Percentiles rank a stretch among this genome's conserved stretches.
phyloP scores from a whole-genome alignment of 2,329 filamentous ascomycete genomes.

The Xylaria sp. region DNA sequence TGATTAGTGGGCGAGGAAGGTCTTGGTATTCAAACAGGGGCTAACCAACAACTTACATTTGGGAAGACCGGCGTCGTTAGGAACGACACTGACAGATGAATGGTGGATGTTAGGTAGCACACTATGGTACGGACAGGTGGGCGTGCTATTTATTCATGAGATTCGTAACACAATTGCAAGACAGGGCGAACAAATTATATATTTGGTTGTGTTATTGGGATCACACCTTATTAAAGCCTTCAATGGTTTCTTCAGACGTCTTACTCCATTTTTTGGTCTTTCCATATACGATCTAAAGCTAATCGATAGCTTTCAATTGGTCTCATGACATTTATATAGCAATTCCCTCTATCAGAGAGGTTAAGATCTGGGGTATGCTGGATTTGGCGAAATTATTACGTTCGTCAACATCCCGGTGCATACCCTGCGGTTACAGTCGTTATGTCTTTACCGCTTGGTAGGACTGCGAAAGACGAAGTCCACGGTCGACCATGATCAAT shows the following conservation, averaged over 20 bases:
- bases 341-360: conserved; percentile 2
- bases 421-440: conserved; percentile 7
- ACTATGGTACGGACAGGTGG: too few species aligned
- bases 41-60: not conserved
- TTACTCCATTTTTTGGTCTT: not conserved
- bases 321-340: conserved; percentile 11
- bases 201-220: conserved; percentile 4
- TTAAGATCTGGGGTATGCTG: not conserved
- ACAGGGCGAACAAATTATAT: not conserved
- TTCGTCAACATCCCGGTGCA: conserved; percentile 8
- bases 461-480: not conserved
- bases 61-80: not conserved
- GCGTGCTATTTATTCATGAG: not conserved
- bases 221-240: not conserved
- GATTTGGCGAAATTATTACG: conserved; percentile 13
- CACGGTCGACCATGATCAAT: not conserved
- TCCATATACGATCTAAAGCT: not conserved
- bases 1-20: not conserved
- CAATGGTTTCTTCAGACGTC: not conserved
- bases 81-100: not conserved
- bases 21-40: not conserved
- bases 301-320: conserved; percentile 7
- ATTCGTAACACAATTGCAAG: not conserved
- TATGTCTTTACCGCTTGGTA: conserved; percentile 8
- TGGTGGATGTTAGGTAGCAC: not conserved